These are phyloP conservation scores for Avena sativa DNA, from an alignment of 176 grass and related monocot species.

Conservation along the genomic window DNA sequence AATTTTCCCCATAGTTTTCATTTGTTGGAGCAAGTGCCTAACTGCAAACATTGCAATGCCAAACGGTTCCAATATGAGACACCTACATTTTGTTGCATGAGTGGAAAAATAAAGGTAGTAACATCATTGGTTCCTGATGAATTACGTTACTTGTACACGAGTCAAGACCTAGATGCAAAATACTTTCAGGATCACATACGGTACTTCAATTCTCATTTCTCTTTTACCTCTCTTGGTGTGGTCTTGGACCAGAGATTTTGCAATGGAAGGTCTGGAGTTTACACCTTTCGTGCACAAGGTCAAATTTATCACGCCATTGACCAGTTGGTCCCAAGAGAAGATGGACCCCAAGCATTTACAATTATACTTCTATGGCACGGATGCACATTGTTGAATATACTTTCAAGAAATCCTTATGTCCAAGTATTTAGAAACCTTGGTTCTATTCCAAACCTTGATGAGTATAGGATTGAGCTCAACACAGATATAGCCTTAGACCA, in stretches of 20 bases:
- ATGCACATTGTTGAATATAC: neutral
- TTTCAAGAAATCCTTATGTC: neutral
- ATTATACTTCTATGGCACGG: too few species aligned
- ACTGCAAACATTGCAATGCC: neutral
- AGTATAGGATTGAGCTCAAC: neutral
- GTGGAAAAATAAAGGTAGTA: conserved; percentile 23
- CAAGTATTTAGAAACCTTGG: neutral
- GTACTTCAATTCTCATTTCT: neutral
- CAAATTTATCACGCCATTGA: too few species aligned
- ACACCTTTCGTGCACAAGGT: neutral
- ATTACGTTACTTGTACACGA: neutral
- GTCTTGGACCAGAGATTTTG: neutral
- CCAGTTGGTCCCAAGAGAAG: too few species aligned
- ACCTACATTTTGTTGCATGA: conserved; percentile 40
- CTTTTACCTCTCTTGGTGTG: too few species aligned
- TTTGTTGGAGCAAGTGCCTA: neutral
- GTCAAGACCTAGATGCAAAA: neutral
- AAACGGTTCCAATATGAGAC: conserved; percentile 33
- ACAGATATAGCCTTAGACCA: neutral
- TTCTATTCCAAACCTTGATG: neutral
- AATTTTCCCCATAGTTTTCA: neutral
- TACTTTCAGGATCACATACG: neutral
- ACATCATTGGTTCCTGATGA: neutral
- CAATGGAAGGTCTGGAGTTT: neutral
- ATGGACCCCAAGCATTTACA: too few species aligned